These are phyloP conservation scores for Arthrinium puccinioides DNA, from an alignment of 2,329 filamentous ascomycete species.

Conservation along the genomic window DNA sequence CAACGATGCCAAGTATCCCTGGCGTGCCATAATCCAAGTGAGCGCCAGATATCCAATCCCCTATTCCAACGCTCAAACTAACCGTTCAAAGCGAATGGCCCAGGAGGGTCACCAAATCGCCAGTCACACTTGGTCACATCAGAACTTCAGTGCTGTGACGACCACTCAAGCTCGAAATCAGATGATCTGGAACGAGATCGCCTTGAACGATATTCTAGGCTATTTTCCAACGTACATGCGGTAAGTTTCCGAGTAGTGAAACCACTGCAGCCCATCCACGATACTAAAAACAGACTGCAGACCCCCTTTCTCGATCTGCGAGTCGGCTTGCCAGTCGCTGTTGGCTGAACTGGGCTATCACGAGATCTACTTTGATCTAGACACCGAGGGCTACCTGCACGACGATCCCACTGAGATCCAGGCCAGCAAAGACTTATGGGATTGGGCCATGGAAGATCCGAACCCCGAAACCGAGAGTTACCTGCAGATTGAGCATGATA, in stretches of 20 bases:
- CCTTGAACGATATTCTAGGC: conserved; percentile 24
- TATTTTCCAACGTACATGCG: conserved; percentile 26
- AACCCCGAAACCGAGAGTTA: conserved; percentile 20
- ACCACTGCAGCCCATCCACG: background rate
- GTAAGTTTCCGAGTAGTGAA: conserved; percentile 8
- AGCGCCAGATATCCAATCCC: background rate
- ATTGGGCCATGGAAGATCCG: conserved; percentile 22
- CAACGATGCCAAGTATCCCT: conserved; percentile 31
- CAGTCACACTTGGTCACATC: conserved; percentile 26
- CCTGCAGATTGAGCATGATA: conserved; percentile 37
- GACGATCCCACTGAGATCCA: conserved; percentile 24
- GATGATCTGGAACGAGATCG: conserved; percentile 26
- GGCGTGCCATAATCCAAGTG: conserved; percentile 22
- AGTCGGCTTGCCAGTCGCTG: conserved; percentile 16
- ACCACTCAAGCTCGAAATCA: conserved; percentile 21
- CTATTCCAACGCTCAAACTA: too few species aligned
- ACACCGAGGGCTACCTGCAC: conserved; percentile 24
- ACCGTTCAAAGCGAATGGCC: conserved; percentile 20
- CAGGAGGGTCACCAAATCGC: conserved; percentile 25
- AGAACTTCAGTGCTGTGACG: conserved; percentile 22
- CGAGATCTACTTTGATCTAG: conserved; percentile 22
- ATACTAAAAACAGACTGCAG: conserved; percentile 7
- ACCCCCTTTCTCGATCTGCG: conserved; percentile 24
- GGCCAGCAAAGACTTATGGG: conserved; percentile 28
- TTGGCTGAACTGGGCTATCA: conserved; percentile 22